These are phyloP conservation scores for Rhodotorula glutinis DNA, from an alignment of 1,284 basidiomycete genomes.

Conservation along the genomic window DNA sequence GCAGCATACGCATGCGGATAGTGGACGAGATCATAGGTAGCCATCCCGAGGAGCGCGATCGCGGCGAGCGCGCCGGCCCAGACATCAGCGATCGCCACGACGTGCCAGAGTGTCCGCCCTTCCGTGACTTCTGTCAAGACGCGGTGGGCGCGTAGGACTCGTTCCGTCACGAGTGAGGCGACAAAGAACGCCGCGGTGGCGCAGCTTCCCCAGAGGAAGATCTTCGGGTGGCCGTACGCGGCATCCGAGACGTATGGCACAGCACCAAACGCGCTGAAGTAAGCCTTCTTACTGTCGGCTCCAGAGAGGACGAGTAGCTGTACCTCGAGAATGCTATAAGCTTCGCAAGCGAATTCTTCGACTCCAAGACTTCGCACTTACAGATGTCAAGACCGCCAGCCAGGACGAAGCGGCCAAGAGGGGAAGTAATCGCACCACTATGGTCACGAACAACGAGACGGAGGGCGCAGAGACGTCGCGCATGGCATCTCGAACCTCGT, in stretches of 20 bases:
- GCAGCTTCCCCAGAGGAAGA: conserved; percentile 7
- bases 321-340: too few species aligned
- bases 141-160: conserved; percentile 7
- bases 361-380: background rate
- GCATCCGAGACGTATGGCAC: conserved; percentile 14
- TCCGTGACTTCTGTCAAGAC: conserved; percentile 26
- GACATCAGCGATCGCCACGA: conserved; percentile 6
- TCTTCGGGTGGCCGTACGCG: background rate
- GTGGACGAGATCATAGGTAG: background rate
- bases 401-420: background rate
- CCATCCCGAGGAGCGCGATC: conserved; percentile 5
- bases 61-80: background rate
- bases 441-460: background rate
- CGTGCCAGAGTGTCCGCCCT: conserved; percentile 17
- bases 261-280: background rate
- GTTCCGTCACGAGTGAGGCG: conserved; percentile 5
- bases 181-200: conserved; percentile 9
- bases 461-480: background rate
- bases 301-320: background rate
- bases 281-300: background rate
- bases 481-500: background rate
- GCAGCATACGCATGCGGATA: background rate
- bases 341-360: too few species aligned
- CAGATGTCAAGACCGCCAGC: background rate
- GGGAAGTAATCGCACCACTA: background rate